Conservation (phyloP, 2,329 filamentous ascomycete genomes). For the Fragosphaeria purpurea region DNA sequence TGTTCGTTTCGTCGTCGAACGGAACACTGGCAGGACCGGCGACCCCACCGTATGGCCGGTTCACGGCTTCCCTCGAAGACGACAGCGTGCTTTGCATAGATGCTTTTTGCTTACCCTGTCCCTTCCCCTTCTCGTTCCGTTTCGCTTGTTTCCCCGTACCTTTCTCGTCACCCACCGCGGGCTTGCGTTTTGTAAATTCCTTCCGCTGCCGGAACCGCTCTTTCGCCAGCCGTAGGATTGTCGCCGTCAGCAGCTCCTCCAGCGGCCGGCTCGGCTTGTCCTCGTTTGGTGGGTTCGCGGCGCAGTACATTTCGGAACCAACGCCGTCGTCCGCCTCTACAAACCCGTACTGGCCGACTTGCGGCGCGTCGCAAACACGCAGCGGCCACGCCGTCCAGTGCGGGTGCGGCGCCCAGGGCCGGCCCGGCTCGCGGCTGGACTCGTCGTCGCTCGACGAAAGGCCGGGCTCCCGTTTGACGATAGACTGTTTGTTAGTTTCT, state of each 20-base stretch:
- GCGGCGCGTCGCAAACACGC: conserved; percentile 16
- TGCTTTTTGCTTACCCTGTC: not conserved
- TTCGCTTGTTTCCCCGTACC: no score
- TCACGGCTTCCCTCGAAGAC: no score
- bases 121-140: not conserved
- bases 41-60: no score
- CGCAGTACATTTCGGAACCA: conserved; percentile 37
- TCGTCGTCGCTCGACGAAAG: no score
- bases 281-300: conserved; percentile 20
- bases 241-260: conserved; percentile 59
- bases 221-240: conserved; percentile 57
- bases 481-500: no score
- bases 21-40: no score
- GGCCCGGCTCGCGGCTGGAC: conserved; percentile 7
- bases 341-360: conserved; percentile 35
- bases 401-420: conserved; percentile 42
- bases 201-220: conserved; percentile 39
- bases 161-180: no score
- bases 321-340: conserved; percentile 34
- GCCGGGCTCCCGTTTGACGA: no score
- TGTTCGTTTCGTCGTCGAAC: no score
- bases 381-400: conserved; percentile 84
- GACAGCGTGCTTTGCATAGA: no score
- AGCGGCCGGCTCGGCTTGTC: conserved; percentile 28
- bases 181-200: not conserved